These are phyloP conservation scores for Botrytis tulipae DNA, from an alignment of 2,329 filamentous ascomycete genomes.

Conservation along the genomic window DNA sequence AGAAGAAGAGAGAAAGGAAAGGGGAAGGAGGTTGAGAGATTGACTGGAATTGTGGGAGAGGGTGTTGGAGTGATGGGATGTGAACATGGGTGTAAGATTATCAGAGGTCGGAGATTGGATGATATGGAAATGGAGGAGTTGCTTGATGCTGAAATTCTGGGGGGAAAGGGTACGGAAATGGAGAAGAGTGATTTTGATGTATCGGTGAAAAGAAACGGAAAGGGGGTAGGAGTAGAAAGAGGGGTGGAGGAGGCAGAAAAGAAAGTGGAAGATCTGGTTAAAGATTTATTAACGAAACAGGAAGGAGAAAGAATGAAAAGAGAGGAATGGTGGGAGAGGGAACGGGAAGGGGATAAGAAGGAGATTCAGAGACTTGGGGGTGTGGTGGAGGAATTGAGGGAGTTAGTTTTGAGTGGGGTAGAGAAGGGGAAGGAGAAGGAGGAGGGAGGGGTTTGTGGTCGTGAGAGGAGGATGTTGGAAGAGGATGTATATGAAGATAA, in stretches of 20 bases:
- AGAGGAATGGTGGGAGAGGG: conserved; percentile 1
- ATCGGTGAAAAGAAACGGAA: neutral
- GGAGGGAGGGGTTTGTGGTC: no score
- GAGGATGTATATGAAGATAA: neutral
- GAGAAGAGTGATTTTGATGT: neutral
- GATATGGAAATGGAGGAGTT: neutral
- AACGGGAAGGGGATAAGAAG: neutral
- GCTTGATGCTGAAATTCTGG: neutral
- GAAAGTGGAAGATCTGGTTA: neutral
- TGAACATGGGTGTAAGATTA: neutral
- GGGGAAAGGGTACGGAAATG: neutral
- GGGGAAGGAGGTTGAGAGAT: neutral
- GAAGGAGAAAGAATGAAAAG: neutral
- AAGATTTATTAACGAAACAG: neutral
- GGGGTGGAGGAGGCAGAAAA: neutral
- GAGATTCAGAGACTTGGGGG: neutral
- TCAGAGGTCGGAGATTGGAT: neutral
- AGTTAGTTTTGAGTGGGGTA: neutral
- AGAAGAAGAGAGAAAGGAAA: neutral
- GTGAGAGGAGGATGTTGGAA: neutral
- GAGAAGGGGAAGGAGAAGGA: neutral
- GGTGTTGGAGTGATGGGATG: neutral
- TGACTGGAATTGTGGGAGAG: neutral
- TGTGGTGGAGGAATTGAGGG: neutral
- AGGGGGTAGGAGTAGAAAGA: neutral